phyloP scores from a whole-genome alignment of 1,139 yeast genomes.

The Kazachstania sp. region DNA sequence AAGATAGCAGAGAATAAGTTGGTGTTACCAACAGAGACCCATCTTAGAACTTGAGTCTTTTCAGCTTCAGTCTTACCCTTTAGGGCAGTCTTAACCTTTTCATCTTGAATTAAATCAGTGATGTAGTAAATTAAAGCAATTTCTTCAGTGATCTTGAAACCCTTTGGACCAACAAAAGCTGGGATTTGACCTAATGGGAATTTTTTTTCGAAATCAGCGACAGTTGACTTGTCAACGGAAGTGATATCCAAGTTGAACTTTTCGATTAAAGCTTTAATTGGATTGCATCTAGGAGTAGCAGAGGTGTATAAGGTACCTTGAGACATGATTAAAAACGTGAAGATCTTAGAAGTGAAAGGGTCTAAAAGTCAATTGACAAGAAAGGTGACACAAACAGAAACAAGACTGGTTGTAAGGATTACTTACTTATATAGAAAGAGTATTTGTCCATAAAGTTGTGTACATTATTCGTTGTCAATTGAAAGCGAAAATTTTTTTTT shows the following conservation, averaged over 20 bases:
- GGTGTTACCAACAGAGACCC: slow-evolving; percentile 64
- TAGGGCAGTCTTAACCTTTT: slow-evolving; percentile 28
- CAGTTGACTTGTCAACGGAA: slow-evolving; percentile 4
- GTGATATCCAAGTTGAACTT: slow-evolving; percentile 64
- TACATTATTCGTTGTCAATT: background rate
- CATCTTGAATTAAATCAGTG: slow-evolving; percentile 13
- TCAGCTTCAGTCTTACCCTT: slow-evolving; percentile 56
- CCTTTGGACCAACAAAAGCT: slow-evolving; percentile 72
- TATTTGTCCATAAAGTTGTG: no score
- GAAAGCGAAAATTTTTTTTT: background rate
- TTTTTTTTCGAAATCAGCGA: slow-evolving; percentile 13
- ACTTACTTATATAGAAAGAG: no score
- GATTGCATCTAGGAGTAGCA: slow-evolving; percentile 42
- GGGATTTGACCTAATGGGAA: slow-evolving; percentile 75
- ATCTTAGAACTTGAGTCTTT: slow-evolving; percentile 58
- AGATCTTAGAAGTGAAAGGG: background rate
- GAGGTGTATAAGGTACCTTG: slow-evolving; percentile 55
- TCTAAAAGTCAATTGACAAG: background rate
- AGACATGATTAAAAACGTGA: slow-evolving; percentile 41
- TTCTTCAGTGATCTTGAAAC: slow-evolving; percentile 67
- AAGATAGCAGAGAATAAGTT: slow-evolving; percentile 43
- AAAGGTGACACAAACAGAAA: background rate
- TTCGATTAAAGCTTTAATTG: slow-evolving; percentile 73
- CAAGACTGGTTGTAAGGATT: background rate
- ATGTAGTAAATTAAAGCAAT: slow-evolving; percentile 52